Conservation (phyloP, 2,329 filamentous ascomycete genomes). For the Shiraia sp. region DNA sequence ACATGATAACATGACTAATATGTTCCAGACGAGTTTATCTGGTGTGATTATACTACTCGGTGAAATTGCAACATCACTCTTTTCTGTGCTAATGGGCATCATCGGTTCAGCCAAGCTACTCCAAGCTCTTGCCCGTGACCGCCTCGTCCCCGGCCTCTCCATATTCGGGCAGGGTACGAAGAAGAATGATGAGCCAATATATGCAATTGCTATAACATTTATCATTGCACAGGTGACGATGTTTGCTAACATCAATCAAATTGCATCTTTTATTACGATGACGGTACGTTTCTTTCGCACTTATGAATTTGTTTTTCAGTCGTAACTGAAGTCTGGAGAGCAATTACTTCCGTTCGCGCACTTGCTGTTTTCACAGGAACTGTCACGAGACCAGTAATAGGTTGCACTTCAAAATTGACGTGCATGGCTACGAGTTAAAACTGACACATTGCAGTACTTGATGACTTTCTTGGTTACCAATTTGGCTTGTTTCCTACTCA, state of each 20-base stretch:
- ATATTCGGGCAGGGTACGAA: constrained; percentile 75
- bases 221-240: constrained; percentile 76
- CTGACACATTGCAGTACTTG: constrained; percentile 58
- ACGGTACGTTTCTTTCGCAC: constrained; percentile 47
- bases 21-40: constrained; percentile 69
- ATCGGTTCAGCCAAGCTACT: constrained; percentile 84
- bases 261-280: constrained; percentile 89
- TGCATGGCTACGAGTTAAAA: not conserved
- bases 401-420: too few species aligned
- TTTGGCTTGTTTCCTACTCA: constrained; percentile 81
- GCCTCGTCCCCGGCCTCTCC: constrained; percentile 73
- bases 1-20: not conserved
- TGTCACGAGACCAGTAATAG: too few species aligned
- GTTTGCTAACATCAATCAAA: constrained; percentile 82
- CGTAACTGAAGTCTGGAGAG: too few species aligned
- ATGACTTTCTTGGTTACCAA: constrained; percentile 94
- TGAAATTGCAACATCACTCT: constrained; percentile 80
- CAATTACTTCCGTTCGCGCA: too few species aligned
- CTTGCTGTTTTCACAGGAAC: too few species aligned
- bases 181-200: constrained; percentile 72
- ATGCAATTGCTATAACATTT: constrained; percentile 77
- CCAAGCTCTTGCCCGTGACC: constrained; percentile 80
- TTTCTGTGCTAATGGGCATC: constrained; percentile 85
- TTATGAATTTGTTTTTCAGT: too few species aligned
- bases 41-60: constrained; percentile 74